phyloP scores from a whole-genome alignment of 2,329 filamentous ascomycete species.

The Aureobasidium sp. region DNA sequence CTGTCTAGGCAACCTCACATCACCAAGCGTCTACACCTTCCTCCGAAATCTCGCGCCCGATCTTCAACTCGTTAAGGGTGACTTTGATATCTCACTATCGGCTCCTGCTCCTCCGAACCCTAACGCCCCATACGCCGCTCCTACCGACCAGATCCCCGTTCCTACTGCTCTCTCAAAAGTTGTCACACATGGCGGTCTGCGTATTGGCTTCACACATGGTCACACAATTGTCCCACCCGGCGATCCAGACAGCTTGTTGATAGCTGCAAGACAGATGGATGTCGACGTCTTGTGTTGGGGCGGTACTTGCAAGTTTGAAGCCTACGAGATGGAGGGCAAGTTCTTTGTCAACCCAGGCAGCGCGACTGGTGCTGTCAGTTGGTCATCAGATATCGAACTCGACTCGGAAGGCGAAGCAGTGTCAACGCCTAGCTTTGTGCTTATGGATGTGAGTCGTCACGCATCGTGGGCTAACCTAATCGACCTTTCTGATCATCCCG shows the following conservation, averaged over 20 bases:
- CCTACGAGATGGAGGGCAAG: slow-evolving; percentile 62
- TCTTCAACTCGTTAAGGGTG: slow-evolving; percentile 61
- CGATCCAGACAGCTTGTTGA: slow-evolving; percentile 57
- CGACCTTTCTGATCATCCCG: slow-evolving; percentile 1
- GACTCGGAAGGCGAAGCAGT: slow-evolving; percentile 46
- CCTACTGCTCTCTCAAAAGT: slow-evolving; percentile 54
- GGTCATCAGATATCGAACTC: slow-evolving; percentile 33
- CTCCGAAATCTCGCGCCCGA: slow-evolving; percentile 49
- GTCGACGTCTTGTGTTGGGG: slow-evolving; percentile 62
- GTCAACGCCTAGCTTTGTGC: slow-evolving; percentile 80
- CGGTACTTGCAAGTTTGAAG: slow-evolving; percentile 61
- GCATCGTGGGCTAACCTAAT: slow-evolving; percentile 9
- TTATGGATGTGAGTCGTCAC: slow-evolving; percentile 79
- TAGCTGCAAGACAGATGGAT: slow-evolving; percentile 62
- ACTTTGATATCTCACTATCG: slow-evolving; percentile 60
- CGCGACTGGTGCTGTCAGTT: slow-evolving; percentile 57
- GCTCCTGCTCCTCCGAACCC: slow-evolving; percentile 33
- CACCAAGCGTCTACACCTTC: slow-evolving; percentile 48
- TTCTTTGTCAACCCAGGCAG: slow-evolving; percentile 64
- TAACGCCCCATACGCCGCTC: slow-evolving; percentile 12
- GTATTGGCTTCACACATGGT: slow-evolving; percentile 63
- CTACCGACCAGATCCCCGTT: slow-evolving; percentile 21
- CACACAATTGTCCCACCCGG: slow-evolving; percentile 63
- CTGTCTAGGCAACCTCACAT: slow-evolving; percentile 50
- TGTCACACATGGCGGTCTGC: slow-evolving; percentile 58